A percentile compares a stretch with the other conserved stretches of the same genome.
Evolutionary conservation across 2,329 filamentous ascomycete genomes (phyloP).

Genomic region (Neofusicoccum sp.): DNA sequence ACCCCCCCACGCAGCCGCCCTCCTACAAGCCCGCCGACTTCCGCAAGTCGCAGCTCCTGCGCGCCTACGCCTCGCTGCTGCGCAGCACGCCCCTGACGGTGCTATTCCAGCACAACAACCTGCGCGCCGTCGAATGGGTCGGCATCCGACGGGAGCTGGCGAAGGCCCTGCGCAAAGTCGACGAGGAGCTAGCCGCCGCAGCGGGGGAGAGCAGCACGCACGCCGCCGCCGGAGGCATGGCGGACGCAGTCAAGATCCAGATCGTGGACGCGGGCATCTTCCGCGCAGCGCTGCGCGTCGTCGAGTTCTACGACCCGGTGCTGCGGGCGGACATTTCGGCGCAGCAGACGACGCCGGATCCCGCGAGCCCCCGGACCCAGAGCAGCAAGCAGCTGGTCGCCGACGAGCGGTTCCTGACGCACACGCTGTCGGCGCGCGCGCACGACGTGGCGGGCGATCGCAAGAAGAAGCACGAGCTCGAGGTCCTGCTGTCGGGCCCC

Average conservation of each 20-base stretch:
- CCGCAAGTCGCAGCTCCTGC: conserved; percentile 84
- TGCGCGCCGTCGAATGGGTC: conserved; percentile 72
- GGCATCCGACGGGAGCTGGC: conserved; percentile 68
- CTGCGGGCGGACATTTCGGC: conserved; percentile 23
- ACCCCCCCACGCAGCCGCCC: conserved; percentile 71
- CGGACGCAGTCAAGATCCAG: conserved; percentile 69
- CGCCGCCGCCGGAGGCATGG: conserved; percentile 44
- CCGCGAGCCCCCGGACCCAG: conserved; percentile 32
- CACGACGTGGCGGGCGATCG: conserved; percentile 50
- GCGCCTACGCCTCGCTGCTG: conserved; percentile 83
- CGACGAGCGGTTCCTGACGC: conserved; percentile 47
- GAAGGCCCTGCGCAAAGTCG: conserved; percentile 60
- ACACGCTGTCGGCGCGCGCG: conserved; percentile 59
- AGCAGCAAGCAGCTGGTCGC: conserved; percentile 35
- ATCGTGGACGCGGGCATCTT: conserved; percentile 90
- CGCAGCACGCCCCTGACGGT: conserved; percentile 82
- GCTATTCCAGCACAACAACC: conserved; percentile 79
- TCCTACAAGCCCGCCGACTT: conserved; percentile 83
- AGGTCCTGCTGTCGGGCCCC: conserved; percentile 77
- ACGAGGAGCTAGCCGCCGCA: conserved; percentile 63
- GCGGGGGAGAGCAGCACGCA: too few species aligned
- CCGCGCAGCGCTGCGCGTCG: conserved; percentile 75
- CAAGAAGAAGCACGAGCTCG: conserved; percentile 60
- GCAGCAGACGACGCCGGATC: conserved; percentile 21
- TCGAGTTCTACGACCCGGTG: conserved; percentile 68